Evolutionary conservation across 495 filamentous ascomycete genomes (phyloP).

Genomic region (Rusavskia elegans): DNA sequence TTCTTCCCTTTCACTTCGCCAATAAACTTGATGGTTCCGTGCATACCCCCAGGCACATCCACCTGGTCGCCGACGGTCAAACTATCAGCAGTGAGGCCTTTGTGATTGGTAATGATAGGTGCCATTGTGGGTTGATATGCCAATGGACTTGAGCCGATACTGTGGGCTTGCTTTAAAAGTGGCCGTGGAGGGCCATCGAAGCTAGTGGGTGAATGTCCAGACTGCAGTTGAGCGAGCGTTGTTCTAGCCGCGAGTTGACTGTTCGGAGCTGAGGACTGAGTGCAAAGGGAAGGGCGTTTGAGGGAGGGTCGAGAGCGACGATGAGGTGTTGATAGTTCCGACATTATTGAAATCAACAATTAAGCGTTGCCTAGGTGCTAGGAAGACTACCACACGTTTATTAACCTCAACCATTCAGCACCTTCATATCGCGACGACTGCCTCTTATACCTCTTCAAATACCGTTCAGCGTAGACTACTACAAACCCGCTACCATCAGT

Average conservation of each 20-base stretch:
- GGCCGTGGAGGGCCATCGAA: slow-evolving; percentile 40
- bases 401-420: no score
- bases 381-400: no score
- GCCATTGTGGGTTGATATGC: slow-evolving; percentile 6
- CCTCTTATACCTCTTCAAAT: no score
- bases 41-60: slow-evolving; percentile 90
- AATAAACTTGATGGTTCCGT: slow-evolving; percentile 77
- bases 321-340: no score
- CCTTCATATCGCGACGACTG: no score
- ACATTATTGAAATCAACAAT: no score
- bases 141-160: slow-evolving; percentile 19
- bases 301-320: no score
- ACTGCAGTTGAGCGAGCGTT: slow-evolving; percentile 51
- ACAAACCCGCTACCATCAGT: no score
- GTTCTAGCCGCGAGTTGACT: slow-evolving; percentile 16
- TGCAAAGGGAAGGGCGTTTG: no score
- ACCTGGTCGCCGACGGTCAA: slow-evolving; percentile 64
- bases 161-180: slow-evolving; percentile 35
- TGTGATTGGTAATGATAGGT: slow-evolving; percentile 6
- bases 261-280: no score
- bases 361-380: no score
- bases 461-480: no score
- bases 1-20: slow-evolving; percentile 78
- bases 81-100: slow-evolving; percentile 7
- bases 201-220: slow-evolving; percentile 42